A percentile compares a stretch with the other conserved stretches of the same genome.
phyloP scores from a whole-genome alignment of 2,329 filamentous ascomycete genomes.

The Exophiala alcalophila region DNA sequence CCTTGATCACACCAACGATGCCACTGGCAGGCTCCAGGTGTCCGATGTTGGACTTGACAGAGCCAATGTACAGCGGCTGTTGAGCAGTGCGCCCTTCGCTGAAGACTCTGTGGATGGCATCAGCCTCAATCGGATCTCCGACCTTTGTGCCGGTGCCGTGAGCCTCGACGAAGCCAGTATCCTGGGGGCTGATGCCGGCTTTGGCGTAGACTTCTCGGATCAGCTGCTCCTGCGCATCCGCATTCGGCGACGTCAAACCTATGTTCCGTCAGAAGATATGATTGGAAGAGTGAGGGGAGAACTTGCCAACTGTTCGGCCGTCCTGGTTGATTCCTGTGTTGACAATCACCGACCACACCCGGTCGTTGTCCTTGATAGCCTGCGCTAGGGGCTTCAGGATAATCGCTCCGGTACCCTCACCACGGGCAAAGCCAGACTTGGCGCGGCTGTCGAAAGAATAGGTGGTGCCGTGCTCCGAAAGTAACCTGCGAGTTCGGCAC shows the following conservation, averaged over 20 bases:
- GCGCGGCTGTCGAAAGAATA: constrained; percentile 38
- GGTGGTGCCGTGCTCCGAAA: too few species aligned
- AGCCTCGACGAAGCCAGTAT: constrained; percentile 29
- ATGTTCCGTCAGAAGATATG: too few species aligned
- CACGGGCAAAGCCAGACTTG: constrained; percentile 48
- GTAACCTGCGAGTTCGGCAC: neutral
- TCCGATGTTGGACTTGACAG: constrained; percentile 31
- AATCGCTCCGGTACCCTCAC: constrained; percentile 45
- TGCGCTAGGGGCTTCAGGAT: constrained; percentile 44
- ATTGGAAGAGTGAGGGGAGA: too few species aligned
- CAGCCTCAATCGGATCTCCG: constrained; percentile 33
- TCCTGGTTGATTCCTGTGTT: constrained; percentile 45
- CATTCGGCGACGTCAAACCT: constrained; percentile 46
- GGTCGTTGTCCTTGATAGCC: constrained; percentile 43
- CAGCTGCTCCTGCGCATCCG: constrained; percentile 36
- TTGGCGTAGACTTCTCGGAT: constrained; percentile 36
- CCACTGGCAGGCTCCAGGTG: constrained; percentile 36
- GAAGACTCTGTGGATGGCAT: constrained; percentile 34
- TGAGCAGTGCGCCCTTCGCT: constrained; percentile 8
- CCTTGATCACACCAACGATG: constrained; percentile 34
- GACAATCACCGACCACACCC: constrained; percentile 45
- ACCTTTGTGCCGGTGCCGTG: constrained; percentile 41
- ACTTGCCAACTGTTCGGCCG: constrained; percentile 44
- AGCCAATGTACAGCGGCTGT: constrained; percentile 33
- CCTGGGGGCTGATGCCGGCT: constrained; percentile 31